Conservation (phyloP, 495 filamentous ascomycete species). For the Aspergillus funiculosus region DNA sequence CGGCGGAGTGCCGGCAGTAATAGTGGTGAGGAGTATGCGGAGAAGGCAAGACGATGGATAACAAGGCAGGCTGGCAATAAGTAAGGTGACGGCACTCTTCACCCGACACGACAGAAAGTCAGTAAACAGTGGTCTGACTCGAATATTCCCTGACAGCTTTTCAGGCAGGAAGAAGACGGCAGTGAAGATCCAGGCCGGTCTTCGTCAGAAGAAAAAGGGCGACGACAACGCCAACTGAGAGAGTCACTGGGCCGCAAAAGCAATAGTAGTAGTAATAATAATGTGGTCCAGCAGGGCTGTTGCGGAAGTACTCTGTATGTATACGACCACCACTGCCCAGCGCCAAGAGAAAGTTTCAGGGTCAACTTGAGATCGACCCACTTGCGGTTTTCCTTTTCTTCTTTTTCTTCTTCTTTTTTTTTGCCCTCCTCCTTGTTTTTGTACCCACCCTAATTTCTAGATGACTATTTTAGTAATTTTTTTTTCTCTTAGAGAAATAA, state of each 20-base stretch:
- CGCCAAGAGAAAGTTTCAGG: conserved; percentile 20
- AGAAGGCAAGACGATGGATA: neutral
- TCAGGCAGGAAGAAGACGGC: no score
- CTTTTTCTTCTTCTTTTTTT: conserved; percentile 2
- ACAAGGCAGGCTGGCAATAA: no score
- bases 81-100: no score
- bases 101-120: no score
- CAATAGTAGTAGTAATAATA: no score
- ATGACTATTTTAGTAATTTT: no score
- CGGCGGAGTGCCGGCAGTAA: neutral
- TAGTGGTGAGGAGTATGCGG: neutral
- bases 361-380: conserved; percentile 30
- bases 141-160: no score
- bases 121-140: no score
- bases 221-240: no score
- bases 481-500: conserved; percentile 5
- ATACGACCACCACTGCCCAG: conserved; percentile 10
- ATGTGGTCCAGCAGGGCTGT: conserved; percentile 10
- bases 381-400: conserved; percentile 15
- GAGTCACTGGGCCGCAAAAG: no score
- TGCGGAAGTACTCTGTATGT: conserved; percentile 11
- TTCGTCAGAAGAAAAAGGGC: no score
- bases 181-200: no score
- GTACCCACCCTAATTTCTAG: conserved; percentile 12
- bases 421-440: conserved; percentile 9